Base-by-base conservation (phyloP, 2,329 filamentous ascomycete genomes). In the Dactylonectria estremocensis region DNA sequence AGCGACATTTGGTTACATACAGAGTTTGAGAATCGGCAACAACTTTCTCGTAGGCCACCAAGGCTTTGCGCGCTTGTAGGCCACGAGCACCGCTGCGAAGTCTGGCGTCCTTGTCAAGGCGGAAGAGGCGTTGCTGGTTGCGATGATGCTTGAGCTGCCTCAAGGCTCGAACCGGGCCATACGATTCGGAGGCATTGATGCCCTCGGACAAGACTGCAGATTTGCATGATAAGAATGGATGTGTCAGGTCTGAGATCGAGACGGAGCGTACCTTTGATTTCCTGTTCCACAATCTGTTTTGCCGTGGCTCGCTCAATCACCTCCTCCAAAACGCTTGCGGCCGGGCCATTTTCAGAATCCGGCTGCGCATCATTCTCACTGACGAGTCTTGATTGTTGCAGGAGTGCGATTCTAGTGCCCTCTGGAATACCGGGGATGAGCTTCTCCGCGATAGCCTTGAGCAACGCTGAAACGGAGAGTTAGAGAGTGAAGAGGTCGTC, bases 401-500 rank as follows among this genome's bases (percentile, higher is more conserved):
- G 78, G 53, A 94, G 89, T 0, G 91, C 86, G 49, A 94, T 86
- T 22, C 90, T 86, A 0, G 90, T 89, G 33, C 87, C 83, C 71
- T 91, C 87, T 0, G 91, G 89, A 45, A 95, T 91, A 0, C 93
- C 93, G 0, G 94, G 93, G 16, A 97, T 92, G 37, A 95, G 85
- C 74, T 93, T 93, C 68, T 94, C 90, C 5, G 90, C 91, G 72
- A 97, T 90, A 1, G 94, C 93, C 75, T 89, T 89, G 16, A 96
- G 83, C 7, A 95, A 81, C 0, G 93, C 91, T 92, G 52, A 3
- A 3, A n/a, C n/a, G n/a, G 18, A 18, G 45, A 8, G 13, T n/a
- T 20, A 52, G 71, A 10, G 70, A 61, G 20, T 24, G 28, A 8
- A 10, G 5, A 2, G 10, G 3, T 2, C 33, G 35, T 18, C 24